phyloP scores from a whole-genome alignment of 2,329 filamentous ascomycete genomes.

The Trichoderma sp. region DNA sequence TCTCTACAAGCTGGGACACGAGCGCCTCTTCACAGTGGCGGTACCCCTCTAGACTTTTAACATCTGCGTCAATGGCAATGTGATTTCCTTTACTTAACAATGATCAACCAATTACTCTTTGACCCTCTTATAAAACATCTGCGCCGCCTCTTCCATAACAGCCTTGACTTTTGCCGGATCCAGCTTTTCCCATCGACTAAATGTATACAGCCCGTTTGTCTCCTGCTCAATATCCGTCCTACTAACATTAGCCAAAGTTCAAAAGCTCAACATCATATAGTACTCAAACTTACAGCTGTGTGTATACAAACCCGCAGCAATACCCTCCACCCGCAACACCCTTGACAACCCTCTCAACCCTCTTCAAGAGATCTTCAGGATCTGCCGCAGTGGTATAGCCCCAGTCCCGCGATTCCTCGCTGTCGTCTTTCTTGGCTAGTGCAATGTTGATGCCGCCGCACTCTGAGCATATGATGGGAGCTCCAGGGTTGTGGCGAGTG shows the following conservation, averaged over 20 bases:
- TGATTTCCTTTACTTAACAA: no score
- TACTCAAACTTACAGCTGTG: conserved; percentile 62
- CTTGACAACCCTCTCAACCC: conserved; percentile 57
- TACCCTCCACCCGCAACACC: conserved; percentile 56
- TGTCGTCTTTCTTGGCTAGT: conserved; percentile 32
- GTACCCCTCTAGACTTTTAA: background rate
- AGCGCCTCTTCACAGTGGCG: background rate
- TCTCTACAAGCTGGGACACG: background rate
- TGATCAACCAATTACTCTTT: background rate
- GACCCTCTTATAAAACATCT: conserved; percentile 42
- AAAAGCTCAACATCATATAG: background rate
- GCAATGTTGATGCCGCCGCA: conserved; percentile 68
- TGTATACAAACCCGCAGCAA: conserved; percentile 63
- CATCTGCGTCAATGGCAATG: background rate
- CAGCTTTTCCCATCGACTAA: conserved; percentile 59
- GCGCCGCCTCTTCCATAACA: conserved; percentile 53
- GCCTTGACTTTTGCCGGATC: conserved; percentile 54
- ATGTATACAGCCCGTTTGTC: conserved; percentile 64
- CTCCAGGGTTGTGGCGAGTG: conserved; percentile 48
- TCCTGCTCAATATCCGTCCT: conserved; percentile 64
- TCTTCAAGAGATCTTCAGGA: conserved; percentile 54
- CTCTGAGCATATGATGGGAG: conserved; percentile 64
- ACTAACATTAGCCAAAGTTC: background rate
- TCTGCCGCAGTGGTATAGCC: conserved; percentile 66
- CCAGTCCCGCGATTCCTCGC: conserved; percentile 54